Evolutionary conservation across 1,284 basidiomycete species (phyloP), one percentile per base, ranked within the genome.

Genomic region (Blastosporella zonata): DNA sequence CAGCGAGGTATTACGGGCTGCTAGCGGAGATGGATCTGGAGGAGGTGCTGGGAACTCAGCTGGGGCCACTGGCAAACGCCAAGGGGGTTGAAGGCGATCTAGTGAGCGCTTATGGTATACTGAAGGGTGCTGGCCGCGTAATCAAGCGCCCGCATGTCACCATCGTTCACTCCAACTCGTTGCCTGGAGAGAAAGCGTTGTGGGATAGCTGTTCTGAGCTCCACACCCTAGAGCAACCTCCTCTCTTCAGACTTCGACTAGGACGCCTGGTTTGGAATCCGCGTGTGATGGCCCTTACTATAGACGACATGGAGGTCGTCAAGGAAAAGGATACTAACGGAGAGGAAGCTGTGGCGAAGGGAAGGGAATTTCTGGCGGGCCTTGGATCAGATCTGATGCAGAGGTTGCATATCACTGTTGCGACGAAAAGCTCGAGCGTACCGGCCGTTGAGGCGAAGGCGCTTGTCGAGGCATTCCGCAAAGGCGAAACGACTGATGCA

Each of bases 331-430:
- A n/a, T n/a, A n/a, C n/a, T 4, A 59, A 47, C 25, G 57, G 55
- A 12, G 64, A 54, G 6, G 59, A 50, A 31, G 56, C 55, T 15
- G 50, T 42, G 8, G 50, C 49, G 39, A 67, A 68, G 29, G 78
- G 74, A 3, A 60, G 70, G 12, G 69, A 72, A 29, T 81, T 88
- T 41, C 55, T 84, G 17, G 64, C 65, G 2, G 59, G 55, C 37
- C 59, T 94, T 17, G 71, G 78, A 0, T 62, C 69, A 12, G 74
- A 78, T 13, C 59, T 83, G 9, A 69, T 68, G 50, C 58, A 69
- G 9, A 56, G 77, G 52, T 64, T 95, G 55, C 97, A 99, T 64
- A 79, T 99, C 51, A 99, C 97, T 0, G 82, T 98, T 3, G 97
- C 92, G 2, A 96, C 92, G 3, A 60, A 64, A 46, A 62, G 74